Percentiles rank a stretch among this genome's conserved stretches.
Conservation (phyloP, 2,329 filamentous ascomycete species). For the Ophiognomonia clavigignenti-juglandacearum region DNA sequence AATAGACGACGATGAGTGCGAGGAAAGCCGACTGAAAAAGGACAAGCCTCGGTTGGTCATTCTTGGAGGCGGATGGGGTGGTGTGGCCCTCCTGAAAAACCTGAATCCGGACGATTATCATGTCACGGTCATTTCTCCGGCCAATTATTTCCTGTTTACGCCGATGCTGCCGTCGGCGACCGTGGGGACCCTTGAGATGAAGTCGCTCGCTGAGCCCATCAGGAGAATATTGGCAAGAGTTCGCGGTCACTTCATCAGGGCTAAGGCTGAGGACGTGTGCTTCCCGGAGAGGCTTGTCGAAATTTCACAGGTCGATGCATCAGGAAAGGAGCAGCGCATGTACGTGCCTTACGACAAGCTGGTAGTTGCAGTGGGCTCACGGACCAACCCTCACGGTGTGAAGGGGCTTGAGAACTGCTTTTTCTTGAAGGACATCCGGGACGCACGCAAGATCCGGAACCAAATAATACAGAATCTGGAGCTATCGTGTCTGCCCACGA, state of each 20-base stretch:
- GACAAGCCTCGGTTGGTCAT: conserved; percentile 92
- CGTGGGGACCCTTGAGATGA: conserved; percentile 86
- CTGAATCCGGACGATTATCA: conserved; percentile 90
- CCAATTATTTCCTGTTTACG: conserved; percentile 97
- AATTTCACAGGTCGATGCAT: conserved; percentile 65
- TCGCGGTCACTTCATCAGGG: conserved; percentile 85
- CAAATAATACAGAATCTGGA: conserved; percentile 86
- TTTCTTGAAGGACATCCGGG: conserved; percentile 92
- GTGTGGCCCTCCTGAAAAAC: conserved; percentile 85
- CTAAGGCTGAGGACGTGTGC: conserved; percentile 80
- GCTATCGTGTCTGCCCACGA: conserved; percentile 86
- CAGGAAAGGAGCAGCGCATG: conserved; percentile 73
- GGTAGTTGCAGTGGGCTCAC: conserved; percentile 84
- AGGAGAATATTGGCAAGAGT: conserved; percentile 75
- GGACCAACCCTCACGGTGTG: conserved; percentile 92
- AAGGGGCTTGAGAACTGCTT: conserved; percentile 90
- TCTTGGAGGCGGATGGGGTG: conserved; percentile 91
- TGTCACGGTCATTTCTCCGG: conserved; percentile 88
- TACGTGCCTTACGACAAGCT: conserved; percentile 98
- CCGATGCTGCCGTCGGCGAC: conserved; percentile 97
- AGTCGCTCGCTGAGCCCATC: conserved; percentile 90
- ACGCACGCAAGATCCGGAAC: conserved; percentile 86
- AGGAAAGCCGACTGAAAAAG: conserved; percentile 65
- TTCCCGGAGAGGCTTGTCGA: conserved; percentile 91
- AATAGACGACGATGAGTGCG: conserved; percentile 82